These are phyloP conservation scores for Kurtzmaniella quercitrusa DNA, from an alignment of 1,139 yeast species.

Conservation along the genomic window DNA sequence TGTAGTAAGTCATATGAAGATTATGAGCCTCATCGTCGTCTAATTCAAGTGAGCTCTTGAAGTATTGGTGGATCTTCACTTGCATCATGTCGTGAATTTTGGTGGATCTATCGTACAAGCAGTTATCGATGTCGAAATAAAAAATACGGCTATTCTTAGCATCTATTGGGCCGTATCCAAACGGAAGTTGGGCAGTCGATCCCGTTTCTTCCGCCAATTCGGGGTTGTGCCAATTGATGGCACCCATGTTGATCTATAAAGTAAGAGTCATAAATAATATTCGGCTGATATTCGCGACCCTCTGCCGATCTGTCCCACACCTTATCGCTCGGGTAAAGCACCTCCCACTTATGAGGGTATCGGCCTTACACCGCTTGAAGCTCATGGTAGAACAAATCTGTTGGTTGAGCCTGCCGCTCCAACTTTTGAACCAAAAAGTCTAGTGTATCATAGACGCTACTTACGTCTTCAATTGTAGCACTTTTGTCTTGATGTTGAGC, in stretches of 20 bases:
- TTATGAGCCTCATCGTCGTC: constrained; percentile 71
- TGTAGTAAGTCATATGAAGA: constrained; percentile 73
- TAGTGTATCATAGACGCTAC: not conserved
- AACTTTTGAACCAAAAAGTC: constrained; percentile 1
- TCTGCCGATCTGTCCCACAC: too few relatives aligned
- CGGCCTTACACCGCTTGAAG: not conserved
- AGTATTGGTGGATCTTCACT: constrained; percentile 74
- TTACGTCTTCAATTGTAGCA: not conserved
- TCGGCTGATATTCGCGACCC: not conserved
- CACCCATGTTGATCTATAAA: constrained; percentile 3
- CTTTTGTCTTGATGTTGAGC: not conserved
- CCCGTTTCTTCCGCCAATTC: constrained; percentile 22
- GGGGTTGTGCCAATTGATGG: constrained; percentile 7
- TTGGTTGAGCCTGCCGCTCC: not conserved
- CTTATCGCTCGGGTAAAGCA: too few relatives aligned
- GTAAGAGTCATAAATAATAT: not conserved
- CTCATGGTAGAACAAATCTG: not conserved
- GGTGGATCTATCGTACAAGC: constrained; percentile 72
- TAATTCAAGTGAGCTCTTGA: constrained; percentile 59
- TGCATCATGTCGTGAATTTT: constrained; percentile 86
- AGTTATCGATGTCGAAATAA: constrained; percentile 90
- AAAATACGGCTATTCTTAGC: constrained; percentile 48
- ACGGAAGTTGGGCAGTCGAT: constrained; percentile 35
- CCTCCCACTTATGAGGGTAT: not conserved
- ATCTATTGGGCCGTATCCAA: constrained; percentile 47